Percentiles rank a stretch among this genome's conserved stretches.
phyloP scores from a whole-genome alignment of 345 rosid genomes.

The Eucalyptus regnans region DNA sequence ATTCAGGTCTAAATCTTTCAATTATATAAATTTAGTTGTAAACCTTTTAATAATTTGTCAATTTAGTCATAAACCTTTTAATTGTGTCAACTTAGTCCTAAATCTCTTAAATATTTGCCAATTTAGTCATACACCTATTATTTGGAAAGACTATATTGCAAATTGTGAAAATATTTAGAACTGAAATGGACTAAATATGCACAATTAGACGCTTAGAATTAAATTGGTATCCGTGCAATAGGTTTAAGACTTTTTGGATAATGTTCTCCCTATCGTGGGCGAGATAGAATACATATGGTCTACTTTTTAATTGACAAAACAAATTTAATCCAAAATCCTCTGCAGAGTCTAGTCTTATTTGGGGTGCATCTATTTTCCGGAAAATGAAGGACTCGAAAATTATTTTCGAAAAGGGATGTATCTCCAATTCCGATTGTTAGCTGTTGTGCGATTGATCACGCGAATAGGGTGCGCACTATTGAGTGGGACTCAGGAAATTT shows the following conservation, averaged over 20 bases:
- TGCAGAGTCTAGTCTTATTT: background rate
- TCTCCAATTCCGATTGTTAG: background rate
- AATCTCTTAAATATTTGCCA: too few species aligned
- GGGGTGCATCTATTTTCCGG: fast-evolving
- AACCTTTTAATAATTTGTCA: fast-evolving
- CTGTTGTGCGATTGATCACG: background rate
- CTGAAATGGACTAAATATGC: background rate
- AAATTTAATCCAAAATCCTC: background rate
- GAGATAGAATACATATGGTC: background rate
- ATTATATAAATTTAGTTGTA: fast-evolving
- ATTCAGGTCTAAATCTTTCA: background rate
- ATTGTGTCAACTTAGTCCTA: background rate
- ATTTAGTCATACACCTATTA: background rate
- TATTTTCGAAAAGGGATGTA: background rate
- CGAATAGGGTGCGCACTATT: background rate
- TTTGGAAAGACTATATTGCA: fast-evolving
- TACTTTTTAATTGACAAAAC: background rate
- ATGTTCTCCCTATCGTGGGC: background rate
- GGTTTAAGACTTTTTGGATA: fast-evolving
- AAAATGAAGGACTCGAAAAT: background rate
- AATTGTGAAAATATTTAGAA: too few species aligned
- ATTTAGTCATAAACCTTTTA: fast-evolving
- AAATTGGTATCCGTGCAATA: fast-evolving
- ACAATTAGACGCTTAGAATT: fast-evolving
- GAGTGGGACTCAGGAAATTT: background rate